phyloP scores from a whole-genome alignment of 352 stramenopile genomes.

The Globisporangium nunn region DNA sequence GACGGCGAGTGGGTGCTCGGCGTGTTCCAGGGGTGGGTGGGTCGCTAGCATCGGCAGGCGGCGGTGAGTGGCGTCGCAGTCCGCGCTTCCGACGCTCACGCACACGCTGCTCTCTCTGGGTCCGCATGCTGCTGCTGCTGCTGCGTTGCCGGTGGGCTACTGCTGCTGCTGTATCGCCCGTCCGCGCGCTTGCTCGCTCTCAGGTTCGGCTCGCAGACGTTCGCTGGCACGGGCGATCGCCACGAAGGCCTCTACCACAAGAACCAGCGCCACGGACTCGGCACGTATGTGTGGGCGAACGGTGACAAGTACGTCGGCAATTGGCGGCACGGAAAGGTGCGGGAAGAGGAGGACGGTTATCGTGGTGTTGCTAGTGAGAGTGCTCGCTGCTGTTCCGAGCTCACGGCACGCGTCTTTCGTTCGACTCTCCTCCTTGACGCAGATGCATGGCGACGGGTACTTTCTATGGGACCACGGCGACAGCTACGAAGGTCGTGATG shows the following conservation, averaged over 20 bases:
- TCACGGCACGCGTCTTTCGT: neutral
- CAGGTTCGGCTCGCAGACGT: slow-evolving; percentile 81
- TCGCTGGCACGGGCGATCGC: slow-evolving; percentile 72
- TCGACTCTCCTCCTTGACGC: neutral
- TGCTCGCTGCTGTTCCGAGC: neutral
- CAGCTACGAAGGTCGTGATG: slow-evolving; percentile 55
- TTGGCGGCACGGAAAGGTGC: slow-evolving; percentile 72
- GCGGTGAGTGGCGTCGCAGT: neutral
- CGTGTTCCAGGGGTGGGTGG: slow-evolving; percentile 72
- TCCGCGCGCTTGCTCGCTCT: neutral
- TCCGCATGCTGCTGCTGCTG: neutral
- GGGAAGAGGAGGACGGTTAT: neutral
- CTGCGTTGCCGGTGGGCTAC: neutral
- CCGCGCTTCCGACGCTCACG: neutral
- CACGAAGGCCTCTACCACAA: slow-evolving; percentile 87
- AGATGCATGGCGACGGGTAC: slow-evolving; percentile 73
- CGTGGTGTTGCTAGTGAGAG: neutral
- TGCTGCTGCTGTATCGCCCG: neutral
- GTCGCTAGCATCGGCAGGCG: neutral
- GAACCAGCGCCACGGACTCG: slow-evolving; percentile 74
- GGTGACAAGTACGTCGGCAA: slow-evolving; percentile 87
- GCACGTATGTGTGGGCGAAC: slow-evolving; percentile 86
- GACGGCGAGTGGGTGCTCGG: slow-evolving; percentile 79
- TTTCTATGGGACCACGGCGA: slow-evolving; percentile 76
- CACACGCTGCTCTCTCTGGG: slow-evolving; percentile 2